These are phyloP conservation scores for Psilocybe cubensis DNA, from an alignment of 768 basidiomycete genomes.

Conservation along the genomic window DNA sequence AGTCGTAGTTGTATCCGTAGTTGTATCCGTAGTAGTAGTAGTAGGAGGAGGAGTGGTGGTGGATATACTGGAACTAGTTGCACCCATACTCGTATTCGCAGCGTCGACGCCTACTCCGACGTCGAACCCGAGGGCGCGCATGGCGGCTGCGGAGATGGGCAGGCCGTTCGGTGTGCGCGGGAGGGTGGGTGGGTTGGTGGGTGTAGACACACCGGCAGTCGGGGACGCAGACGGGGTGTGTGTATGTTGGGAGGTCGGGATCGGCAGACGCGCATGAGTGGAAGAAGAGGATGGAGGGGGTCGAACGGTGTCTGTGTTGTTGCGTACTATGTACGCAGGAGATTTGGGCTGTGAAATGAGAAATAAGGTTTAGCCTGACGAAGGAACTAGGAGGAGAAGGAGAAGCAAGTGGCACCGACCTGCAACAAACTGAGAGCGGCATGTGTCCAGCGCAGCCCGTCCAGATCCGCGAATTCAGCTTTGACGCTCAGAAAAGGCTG, in stretches of 20 bases:
- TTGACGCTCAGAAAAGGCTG: slow-evolving; percentile 58
- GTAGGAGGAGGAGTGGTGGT: too few species aligned
- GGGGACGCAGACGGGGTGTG: slow-evolving; percentile 1
- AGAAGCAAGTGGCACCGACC: slow-evolving; percentile 14
- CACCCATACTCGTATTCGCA: too few species aligned
- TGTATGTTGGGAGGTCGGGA: background rate
- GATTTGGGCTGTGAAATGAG: background rate
- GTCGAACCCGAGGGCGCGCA: too few species aligned
- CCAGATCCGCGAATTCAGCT: slow-evolving; percentile 63
- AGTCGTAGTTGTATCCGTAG: too few species aligned
- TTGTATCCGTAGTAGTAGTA: too few species aligned
- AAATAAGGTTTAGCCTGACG: background rate
- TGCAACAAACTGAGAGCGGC: slow-evolving; percentile 34
- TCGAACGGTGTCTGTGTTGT: slow-evolving; percentile 38
- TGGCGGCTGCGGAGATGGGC: too few species aligned
- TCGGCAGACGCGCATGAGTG: background rate
- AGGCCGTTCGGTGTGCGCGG: too few species aligned
- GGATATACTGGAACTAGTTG: too few species aligned
- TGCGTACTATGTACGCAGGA: slow-evolving; percentile 34
- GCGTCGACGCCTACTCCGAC: too few species aligned
- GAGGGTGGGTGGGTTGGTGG: too few species aligned
- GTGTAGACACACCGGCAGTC: background rate
- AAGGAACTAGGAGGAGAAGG: background rate
- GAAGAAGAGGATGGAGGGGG: slow-evolving; percentile 29
- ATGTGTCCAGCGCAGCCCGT: slow-evolving; percentile 56